Conservation (phyloP, 2,329 filamentous ascomycete species). For the Cercospora sesami region DNA sequence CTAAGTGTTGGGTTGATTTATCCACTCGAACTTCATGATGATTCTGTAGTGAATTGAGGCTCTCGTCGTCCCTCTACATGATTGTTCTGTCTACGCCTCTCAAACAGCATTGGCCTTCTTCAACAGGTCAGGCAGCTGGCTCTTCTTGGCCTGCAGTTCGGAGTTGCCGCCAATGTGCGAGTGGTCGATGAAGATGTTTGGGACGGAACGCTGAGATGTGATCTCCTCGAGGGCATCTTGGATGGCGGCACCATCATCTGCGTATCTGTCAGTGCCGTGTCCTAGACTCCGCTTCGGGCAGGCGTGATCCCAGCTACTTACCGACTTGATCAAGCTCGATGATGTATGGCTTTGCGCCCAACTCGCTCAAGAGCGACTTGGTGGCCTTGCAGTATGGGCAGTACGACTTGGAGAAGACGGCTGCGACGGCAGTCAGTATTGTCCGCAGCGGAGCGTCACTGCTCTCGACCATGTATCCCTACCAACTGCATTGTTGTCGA, state of each 20-base stretch:
- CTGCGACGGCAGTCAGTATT: conserved; percentile 44
- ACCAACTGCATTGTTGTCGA: conserved; percentile 86
- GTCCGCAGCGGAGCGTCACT: neutral
- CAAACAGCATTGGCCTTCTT: conserved; percentile 64
- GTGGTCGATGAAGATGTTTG: conserved; percentile 89
- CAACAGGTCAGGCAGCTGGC: conserved; percentile 64
- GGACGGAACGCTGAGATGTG: conserved; percentile 82
- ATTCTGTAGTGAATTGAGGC: too few species aligned
- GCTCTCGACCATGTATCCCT: neutral
- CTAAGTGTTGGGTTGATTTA: neutral
- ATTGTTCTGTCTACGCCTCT: conserved; percentile 33
- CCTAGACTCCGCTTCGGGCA: neutral
- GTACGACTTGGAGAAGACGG: conserved; percentile 96
- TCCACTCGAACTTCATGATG: neutral
- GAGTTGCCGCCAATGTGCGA: conserved; percentile 97
- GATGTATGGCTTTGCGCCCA: conserved; percentile 70
- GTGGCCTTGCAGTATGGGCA: conserved; percentile 87
- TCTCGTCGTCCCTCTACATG: too few species aligned
- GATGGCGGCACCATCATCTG: conserved; percentile 79
- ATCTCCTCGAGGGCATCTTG: conserved; percentile 81
- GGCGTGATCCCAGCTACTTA: conserved; percentile 49
- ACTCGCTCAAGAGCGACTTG: conserved; percentile 70
- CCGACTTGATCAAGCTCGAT: conserved; percentile 84
- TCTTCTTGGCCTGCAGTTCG: conserved; percentile 69
- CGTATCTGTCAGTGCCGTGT: neutral